Evolutionary conservation across 192 early-diverging fungal species (phyloP).

Genomic region (Podochytrium sp.): DNA sequence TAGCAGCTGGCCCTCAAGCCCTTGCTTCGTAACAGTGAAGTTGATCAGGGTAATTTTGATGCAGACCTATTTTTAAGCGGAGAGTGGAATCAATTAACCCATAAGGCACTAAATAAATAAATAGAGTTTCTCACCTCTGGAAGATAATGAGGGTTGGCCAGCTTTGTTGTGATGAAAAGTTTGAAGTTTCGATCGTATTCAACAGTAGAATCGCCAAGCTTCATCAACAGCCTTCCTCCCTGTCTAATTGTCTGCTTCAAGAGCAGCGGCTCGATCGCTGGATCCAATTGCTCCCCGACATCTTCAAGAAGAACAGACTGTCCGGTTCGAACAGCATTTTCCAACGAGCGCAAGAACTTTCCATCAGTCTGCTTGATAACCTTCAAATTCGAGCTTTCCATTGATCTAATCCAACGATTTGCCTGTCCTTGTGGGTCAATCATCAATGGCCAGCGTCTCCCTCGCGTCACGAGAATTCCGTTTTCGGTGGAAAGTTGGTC

Average conservation of each 20-base stretch:
- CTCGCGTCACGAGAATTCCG: conserved; percentile 60
- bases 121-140: conserved; percentile 41
- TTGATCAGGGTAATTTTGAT: conserved; percentile 71
- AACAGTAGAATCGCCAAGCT: conserved; percentile 65
- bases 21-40: conserved; percentile 66
- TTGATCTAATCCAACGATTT: conserved; percentile 60
- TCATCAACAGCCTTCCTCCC: conserved; percentile 63
- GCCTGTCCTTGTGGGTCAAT: conserved; percentile 68
- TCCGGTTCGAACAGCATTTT: conserved; percentile 67
- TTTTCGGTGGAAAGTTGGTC: conserved; percentile 65
- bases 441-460: conserved; percentile 64
- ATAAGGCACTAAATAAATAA: not conserved
- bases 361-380: conserved; percentile 59
- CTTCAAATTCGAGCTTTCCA: conserved; percentile 61
- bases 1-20: conserved; percentile 63
- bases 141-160: conserved; percentile 65
- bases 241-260: conserved; percentile 66
- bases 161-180: conserved; percentile 67
- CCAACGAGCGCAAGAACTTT: conserved; percentile 62
- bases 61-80: too few relatives aligned
- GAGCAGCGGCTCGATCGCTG: conserved; percentile 63
- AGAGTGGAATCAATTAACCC: not conserved
- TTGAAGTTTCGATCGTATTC: conserved; percentile 71
- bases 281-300: conserved; percentile 65
- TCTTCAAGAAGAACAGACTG: conserved; percentile 64